These are phyloP conservation scores for Metschnikowia cubensis DNA, from an alignment of 805 yeast species.

Conservation along the genomic window DNA sequence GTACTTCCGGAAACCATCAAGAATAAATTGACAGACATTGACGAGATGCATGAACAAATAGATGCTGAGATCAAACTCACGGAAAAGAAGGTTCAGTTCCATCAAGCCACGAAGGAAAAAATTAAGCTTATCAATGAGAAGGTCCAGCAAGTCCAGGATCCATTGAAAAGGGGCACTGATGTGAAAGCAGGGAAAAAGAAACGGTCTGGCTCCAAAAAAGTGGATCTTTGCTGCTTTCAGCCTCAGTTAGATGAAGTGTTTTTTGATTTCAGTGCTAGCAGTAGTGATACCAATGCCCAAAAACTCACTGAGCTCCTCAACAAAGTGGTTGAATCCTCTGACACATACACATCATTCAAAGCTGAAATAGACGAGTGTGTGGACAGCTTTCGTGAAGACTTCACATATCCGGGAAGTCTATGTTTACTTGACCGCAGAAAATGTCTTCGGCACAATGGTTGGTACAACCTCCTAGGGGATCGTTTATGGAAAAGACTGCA, in stretches of 20 bases:
- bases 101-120: constrained; percentile 33
- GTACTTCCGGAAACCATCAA: constrained; percentile 19
- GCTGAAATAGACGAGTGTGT: constrained; percentile 18
- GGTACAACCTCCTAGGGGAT: constrained; percentile 41
- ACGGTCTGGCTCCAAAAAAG: constrained; percentile 27
- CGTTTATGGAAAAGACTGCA: constrained; percentile 26
- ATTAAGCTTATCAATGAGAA: constrained; percentile 37
- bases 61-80: constrained; percentile 16
- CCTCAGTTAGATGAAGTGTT: constrained; percentile 16
- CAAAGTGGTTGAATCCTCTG: neutral
- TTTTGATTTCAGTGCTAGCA: neutral
- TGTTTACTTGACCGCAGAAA: constrained; percentile 54
- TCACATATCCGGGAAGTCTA: constrained; percentile 12
- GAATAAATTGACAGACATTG: constrained; percentile 16
- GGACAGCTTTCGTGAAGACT: constrained; percentile 11
- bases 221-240: constrained; percentile 56
- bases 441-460: constrained; percentile 52
- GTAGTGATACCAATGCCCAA: neutral
- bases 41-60: constrained; percentile 9
- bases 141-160: constrained; percentile 17
- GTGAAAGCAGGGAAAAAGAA: constrained; percentile 17
- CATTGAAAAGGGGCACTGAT: constrained; percentile 9
- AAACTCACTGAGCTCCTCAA: neutral
- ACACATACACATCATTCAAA: constrained; percentile 12
- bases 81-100: constrained; percentile 19